Conservation (phyloP, 2,329 filamentous ascomycete species). For the Paraphoma chrysanthemicola region DNA sequence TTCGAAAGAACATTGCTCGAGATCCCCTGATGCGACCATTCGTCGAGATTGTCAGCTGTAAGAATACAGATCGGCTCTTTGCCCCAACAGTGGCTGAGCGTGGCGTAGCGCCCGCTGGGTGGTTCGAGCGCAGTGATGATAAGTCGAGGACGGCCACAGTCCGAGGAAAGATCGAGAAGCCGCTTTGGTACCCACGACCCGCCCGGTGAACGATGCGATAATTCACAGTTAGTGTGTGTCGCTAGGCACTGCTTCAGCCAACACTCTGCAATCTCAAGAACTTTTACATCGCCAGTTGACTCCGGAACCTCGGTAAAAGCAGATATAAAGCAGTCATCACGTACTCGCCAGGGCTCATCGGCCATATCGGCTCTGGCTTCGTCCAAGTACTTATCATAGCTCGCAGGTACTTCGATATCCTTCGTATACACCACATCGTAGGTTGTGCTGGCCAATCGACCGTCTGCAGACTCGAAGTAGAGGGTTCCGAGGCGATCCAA, state of each 20-base stretch:
- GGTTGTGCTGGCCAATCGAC: neutral
- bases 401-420: neutral
- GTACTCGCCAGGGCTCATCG: constrained; percentile 3
- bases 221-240: neutral
- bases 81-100: constrained; percentile 9
- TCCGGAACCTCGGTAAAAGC: neutral
- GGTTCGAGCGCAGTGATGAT: neutral
- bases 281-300: constrained; percentile 1
- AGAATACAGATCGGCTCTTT: neutral
- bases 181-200: constrained; percentile 2
- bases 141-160: neutral
- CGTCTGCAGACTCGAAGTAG: constrained; percentile 2
- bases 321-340: neutral
- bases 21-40: neutral
- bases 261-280: neutral
- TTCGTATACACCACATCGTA: constrained; percentile 2
- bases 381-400: neutral
- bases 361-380: neutral
- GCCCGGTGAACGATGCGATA: neutral
- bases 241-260: neutral
- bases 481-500: neutral
- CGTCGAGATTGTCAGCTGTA: neutral
- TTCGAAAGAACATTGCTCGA: constrained; percentile 3
- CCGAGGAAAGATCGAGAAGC: constrained; percentile 1
- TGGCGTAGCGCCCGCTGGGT: neutral